Evolutionary conservation across 306 rosid species (phyloP), one percentile per base, ranked within the genome.

Genomic region (Abrus precatorius): DNA sequence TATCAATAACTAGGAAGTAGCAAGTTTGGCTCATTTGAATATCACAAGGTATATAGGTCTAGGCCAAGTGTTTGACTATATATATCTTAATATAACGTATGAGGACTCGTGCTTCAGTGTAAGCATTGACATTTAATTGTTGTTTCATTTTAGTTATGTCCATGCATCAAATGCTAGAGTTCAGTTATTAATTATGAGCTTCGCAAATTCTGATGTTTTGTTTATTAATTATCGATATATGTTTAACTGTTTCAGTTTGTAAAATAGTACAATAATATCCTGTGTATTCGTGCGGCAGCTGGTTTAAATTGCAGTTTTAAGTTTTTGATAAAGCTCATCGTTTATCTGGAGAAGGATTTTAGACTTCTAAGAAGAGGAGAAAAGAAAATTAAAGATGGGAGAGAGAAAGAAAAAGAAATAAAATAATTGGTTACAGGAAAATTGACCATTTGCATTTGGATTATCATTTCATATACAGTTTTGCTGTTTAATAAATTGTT

Each of bases 141-240:
- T 67, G 70, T 56, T 81, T 75, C 45, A 32, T 75, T 74, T 66
- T 56, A 75, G 20, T 20, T 20, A 20, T 20, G 20, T 57, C 50
- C 69, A 56, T 56, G 64, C 72, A 82, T 75, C 77, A 69, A 75
- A 59, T 76, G 65, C 64, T 60, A 48, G 48, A 75, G 57, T 76
- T 76, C 7, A 47, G 68, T 47, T 44, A 54, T 64, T 52, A 61
- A 27, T 48, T 27, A 13, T 60, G 55, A 40, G 72, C 49, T 62
- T 53, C 27, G 70, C 32, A 34, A 9, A 55, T 66, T 65, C 6
- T 66, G 36, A 20, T 65, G 75, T 73, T 54, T 20, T 66, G 28
- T 2, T 52, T 64, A 8, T 41, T 80, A 63, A 64, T 73, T 65
- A 27, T 65, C 41, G 34, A 2, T 14, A 1, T 75, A 49, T 50